Percentiles rank a stretch among this genome's conserved stretches.
These are phyloP conservation scores for Corchorus olitorius DNA, from an alignment of 345 rosid genomes.

Conservation along the genomic window DNA sequence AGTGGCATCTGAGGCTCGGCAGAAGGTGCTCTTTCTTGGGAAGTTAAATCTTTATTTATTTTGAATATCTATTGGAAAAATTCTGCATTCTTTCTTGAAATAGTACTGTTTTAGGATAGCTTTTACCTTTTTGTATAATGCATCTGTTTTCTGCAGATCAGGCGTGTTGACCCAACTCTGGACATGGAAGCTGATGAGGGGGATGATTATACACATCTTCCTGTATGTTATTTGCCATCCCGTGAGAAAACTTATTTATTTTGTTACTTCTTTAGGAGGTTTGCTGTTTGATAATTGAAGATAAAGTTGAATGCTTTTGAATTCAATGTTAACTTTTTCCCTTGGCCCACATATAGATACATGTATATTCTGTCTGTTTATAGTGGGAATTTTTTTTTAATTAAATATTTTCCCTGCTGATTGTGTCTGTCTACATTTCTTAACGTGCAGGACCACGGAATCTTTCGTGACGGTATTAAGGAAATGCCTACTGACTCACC, in stretches of 20 bases:
- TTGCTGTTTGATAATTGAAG: background rate
- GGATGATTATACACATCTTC: conserved; percentile 94
- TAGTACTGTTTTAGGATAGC: conserved; percentile 15
- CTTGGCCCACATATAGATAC: background rate
- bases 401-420: background rate
- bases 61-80: conserved; percentile 3
- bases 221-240: conserved; percentile 48
- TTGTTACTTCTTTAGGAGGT: background rate
- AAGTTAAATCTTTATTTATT: conserved; percentile 1
- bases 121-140: conserved; percentile 14
- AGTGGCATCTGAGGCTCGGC: conserved; percentile 75
- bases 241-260: conserved; percentile 4
- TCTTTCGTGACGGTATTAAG: conserved; percentile 65
- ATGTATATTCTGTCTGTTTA: background rate
- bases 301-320: background rate
- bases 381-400: background rate
- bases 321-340: background rate
- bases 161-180: conserved; percentile 90
- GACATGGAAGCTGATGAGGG: conserved; percentile 95
- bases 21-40: conserved; percentile 56
- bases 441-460: conserved; percentile 72
- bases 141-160: conserved; percentile 54
- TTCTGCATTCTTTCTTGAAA: conserved; percentile 19
- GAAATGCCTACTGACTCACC: conserved; percentile 51
- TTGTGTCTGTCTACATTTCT: conserved; percentile 7